Base-by-base conservation (phyloP, 805 yeast genomes). In the Zygotorulaspora chibaensis region DNA sequence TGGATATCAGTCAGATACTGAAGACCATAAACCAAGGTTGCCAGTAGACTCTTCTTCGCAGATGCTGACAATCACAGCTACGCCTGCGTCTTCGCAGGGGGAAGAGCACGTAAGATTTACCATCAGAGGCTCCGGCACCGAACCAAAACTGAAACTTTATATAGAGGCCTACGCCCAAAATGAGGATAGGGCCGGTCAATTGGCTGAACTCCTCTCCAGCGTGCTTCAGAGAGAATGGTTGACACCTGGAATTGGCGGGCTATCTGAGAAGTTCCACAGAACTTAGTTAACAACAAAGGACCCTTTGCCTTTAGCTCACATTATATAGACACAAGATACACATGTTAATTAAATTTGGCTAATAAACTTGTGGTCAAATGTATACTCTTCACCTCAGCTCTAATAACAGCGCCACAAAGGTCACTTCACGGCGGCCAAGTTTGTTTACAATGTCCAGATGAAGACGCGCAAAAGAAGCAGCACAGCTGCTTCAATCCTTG, bases 121-220 rank as follows among this genome's bases (percentile, higher is more conserved):
- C 0, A 81, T 87, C 40, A 75, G 99, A 43, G 97, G 97, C 0
- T 87, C 96, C 2, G 99, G 99, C 9, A 91, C 99, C 0, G 99
- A 91, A 63, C 97, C 97, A 2, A 91, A 91, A 62, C 71, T 91
- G 52, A 91, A 91, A 64, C 86, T 91, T 0, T 91, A 91, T 66
- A 82, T 91, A 28, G 99, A 91, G 61, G 93, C 95, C 0, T 65
- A 66, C 35, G 74, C 87, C 0, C 40, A 51, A 0, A 62, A 69
- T 8, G 85, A 75, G 36, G 58, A 48, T 0, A 59, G 64, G 3
- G 86, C 96, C 0, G 48, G 55, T 0, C 48, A 35, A 0, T 58
- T 83, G 8, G 91, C 96, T 0, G 66, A 65, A 13, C 63, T 69
- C 16, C 84, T 87, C 8, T 91, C 97, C 97, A 61, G 69, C 8